Percentiles rank a stretch among this genome's conserved stretches.
Conservation (phyloP, 2,329 filamentous ascomycete genomes). For the Aspergillus pseudoterreus region DNA sequence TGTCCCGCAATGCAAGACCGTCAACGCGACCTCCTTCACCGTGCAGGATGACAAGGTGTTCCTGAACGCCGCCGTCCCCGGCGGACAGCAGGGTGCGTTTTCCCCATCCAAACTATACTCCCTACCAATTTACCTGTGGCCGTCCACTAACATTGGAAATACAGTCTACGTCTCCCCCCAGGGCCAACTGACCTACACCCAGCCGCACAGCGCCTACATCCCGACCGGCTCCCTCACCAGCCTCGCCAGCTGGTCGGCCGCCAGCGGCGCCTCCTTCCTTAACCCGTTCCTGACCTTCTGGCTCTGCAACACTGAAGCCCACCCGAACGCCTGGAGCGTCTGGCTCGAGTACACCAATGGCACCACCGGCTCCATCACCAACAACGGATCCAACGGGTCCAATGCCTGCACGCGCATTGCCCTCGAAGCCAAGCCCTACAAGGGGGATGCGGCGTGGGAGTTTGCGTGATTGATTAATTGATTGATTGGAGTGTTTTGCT, state of each 20-base stretch:
- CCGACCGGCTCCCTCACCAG: slow-evolving; percentile 2
- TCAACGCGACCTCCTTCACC: slow-evolving; percentile 2
- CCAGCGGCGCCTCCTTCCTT: not conserved
- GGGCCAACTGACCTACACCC: slow-evolving; percentile 3
- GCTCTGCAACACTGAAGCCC: not conserved
- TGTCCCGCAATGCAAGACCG: not conserved
- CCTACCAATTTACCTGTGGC: no score
- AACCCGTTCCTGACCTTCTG: slow-evolving; percentile 7
- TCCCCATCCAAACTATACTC: no score
- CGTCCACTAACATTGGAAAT: not conserved
- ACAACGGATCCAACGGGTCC: not conserved
- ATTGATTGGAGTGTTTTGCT: not conserved
- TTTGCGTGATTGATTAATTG: not conserved
- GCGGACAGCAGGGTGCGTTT: slow-evolving; percentile 5
- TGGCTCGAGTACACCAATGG: slow-evolving; percentile 6
- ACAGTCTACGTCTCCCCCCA: slow-evolving; percentile 6
- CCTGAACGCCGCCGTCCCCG: slow-evolving; percentile 5
- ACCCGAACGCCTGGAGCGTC: not conserved
- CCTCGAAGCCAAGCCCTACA: slow-evolving; percentile 1
- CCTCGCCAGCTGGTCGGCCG: not conserved
- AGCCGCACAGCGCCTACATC: slow-evolving; percentile 5
- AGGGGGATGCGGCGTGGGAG: not conserved
- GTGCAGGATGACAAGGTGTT: slow-evolving; percentile 1
- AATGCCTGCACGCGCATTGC: slow-evolving; percentile 4
- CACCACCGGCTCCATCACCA: slow-evolving; percentile 4